These are phyloP conservation scores for Carallia pectinifolia DNA, from an alignment of 345 rosid species.

Conservation along the genomic window DNA sequence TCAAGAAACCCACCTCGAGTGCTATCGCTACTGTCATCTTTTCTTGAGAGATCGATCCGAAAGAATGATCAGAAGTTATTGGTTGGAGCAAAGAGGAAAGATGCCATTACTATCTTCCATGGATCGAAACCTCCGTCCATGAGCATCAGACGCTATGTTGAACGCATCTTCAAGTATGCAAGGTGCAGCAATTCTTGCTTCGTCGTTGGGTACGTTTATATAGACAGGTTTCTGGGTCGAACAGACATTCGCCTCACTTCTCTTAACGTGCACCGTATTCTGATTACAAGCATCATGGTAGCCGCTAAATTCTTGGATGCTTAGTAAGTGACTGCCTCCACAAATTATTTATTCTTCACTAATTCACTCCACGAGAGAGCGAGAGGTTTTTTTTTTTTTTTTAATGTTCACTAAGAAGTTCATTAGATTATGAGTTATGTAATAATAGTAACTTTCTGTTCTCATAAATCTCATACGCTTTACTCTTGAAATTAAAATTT, in stretches of 20 bases:
- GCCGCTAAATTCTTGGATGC: constrained; percentile 43
- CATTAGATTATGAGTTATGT: too few relatives aligned
- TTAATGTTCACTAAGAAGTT: too few relatives aligned
- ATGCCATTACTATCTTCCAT: constrained; percentile 40
- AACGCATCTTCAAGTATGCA: constrained; percentile 44
- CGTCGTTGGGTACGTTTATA: constrained; percentile 40
- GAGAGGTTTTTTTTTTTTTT: too few relatives aligned
- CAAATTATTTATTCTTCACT: not conserved
- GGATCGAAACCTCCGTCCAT: constrained; percentile 37
- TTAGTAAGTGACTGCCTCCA: constrained; percentile 24
- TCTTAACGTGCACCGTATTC: constrained; percentile 40
- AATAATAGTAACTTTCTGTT: too few relatives aligned
- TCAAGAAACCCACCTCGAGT: constrained; percentile 25
- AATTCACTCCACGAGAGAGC: too few relatives aligned
- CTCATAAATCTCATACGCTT: too few relatives aligned
- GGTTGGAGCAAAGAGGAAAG: constrained; percentile 19
- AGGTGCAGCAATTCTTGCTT: constrained; percentile 44
- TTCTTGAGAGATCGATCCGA: constrained; percentile 35
- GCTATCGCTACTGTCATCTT: constrained; percentile 23
- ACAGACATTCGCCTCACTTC: constrained; percentile 19
- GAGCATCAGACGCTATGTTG: constrained; percentile 39
- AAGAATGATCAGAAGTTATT: constrained; percentile 19
- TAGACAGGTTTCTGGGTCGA: constrained; percentile 29
- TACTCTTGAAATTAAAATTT: too few relatives aligned
- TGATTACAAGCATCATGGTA: constrained; percentile 43